Evolutionary conservation across 140 eudicot genomes (phyloP), one percentile per base, ranked within the genome.

Genomic region (Oenanthe javanica): DNA sequence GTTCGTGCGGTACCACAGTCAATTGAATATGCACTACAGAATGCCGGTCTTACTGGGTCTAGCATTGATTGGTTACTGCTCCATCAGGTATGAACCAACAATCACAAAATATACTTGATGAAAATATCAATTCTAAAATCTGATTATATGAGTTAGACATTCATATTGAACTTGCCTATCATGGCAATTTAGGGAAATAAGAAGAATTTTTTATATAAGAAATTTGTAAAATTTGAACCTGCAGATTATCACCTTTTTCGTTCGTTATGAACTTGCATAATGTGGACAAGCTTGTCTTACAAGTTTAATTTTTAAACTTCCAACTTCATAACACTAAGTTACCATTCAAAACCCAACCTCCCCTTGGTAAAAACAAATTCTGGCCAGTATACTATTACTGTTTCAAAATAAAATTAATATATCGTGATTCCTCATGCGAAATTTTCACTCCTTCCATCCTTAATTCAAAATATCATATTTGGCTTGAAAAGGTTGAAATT

Each of bases 41-140:
- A 91, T 75, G 97, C 98, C 19, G 98, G 98, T 78, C 87, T 94
- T 47, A 77, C 66, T 18, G 85, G 79, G 21, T 91, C 97, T 47
- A 90, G 82, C 75, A 85, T 94, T 57, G 97, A 94, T 81, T 94
- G 98, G 98, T 83, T 94, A 73, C 87, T 94, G 78, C 92, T 94
- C 78, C 98, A 94, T 86, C 98, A 94, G 98, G 98, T 93, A 84
- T 47, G 77, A 75, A 9, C 18, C 70, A 40, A 15, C 42, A 54
- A 15, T 14, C 78, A 43, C 21, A 64, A 61, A 2, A 52, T 43
- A n/a, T 50, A 72, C 47, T 52, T 21, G 16, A 66, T 64, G 46
- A 47, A 66, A 48, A 27, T 38, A 64, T 36, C 19, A 61, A 45
- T 48, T 25, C 45, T 66, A 4, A 27, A 21, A 21, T 59, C 77